phyloP scores from a whole-genome alignment of 208 protist genomes.

The Acanthamoeba castellanii region DNA sequence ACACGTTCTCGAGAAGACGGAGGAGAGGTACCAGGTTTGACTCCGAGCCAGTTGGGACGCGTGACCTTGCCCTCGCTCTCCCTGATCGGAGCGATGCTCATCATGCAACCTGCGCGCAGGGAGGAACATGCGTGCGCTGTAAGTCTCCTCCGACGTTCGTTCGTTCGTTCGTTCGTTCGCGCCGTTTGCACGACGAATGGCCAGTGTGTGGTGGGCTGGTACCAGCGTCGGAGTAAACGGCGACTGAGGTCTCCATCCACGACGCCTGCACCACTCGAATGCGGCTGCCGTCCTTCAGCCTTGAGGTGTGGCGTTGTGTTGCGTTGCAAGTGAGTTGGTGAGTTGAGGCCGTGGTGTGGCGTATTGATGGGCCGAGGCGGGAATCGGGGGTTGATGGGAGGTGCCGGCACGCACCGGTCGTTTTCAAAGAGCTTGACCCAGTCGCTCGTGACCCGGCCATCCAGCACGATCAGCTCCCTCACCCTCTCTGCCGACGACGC shows the following conservation, averaged over 20 bases:
- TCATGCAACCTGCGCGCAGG: not conserved
- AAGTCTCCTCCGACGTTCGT: too few species aligned
- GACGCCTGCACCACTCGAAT: slow-evolving; percentile 53
- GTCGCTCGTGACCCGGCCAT: not conserved
- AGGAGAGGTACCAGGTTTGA: slow-evolving; percentile 24
- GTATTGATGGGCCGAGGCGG: too few species aligned
- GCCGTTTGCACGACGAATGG: not conserved
- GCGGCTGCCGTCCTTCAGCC: slow-evolving; percentile 56
- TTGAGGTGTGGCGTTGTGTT: not conserved
- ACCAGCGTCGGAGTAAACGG: slow-evolving; percentile 37
- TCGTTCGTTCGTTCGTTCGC: too few species aligned
- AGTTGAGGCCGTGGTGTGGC: too few species aligned
- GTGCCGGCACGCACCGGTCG: not conserved
- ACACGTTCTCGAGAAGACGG: too few species aligned
- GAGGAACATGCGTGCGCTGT: not conserved
- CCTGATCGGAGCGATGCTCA: slow-evolving; percentile 35
- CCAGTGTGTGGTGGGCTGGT: too few species aligned
- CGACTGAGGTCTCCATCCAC: slow-evolving; percentile 33
- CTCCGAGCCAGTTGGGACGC: slow-evolving; percentile 2
- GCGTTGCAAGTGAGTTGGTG: too few species aligned
- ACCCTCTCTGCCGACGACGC: not conserved
- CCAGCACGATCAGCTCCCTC: slow-evolving; percentile 1
- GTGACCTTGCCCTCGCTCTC: slow-evolving; percentile 60
- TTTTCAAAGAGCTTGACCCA: slow-evolving; percentile 65
- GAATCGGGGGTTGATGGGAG: not conserved